Evolutionary conservation across 75 land plant species (phyloP), one percentile per base, ranked within the genome.

Genomic region (Isoetes taiwanensis): DNA sequence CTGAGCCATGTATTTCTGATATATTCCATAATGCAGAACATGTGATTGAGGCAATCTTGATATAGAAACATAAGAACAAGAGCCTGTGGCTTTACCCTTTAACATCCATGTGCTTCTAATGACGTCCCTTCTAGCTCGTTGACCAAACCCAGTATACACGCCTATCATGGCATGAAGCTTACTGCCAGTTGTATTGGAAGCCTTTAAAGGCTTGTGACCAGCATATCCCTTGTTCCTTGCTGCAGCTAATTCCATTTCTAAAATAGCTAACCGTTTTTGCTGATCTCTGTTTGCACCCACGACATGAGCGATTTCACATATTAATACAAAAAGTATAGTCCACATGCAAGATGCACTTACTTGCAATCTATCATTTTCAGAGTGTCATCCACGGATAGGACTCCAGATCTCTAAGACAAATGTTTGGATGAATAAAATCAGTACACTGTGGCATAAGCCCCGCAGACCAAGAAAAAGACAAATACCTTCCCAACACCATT

Each of bases 91-190:
- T 63, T 42, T 32, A 93, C 98, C 98, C 76, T 37, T 81, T 4
- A 95, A 81, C 72, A 88, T 77, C 98, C 90, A 88, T 23, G 78
- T 81, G 0, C 74, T 79, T 30, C 98, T 62, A 33, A 81, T 80
- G 4, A 61, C 43, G 40, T 81, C 80, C 10, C 98, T 71, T 30
- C 72, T 74, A 59, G 72, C 60, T 4, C 39, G 79, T 54, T 84
- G 68, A 6, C 96, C 90, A 80, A 87, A 93, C 17, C 83, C 83
- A 41, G 96, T 88, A 30, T 79, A 74, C 72, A 88, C 78, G 43
- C 98, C 98, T 43, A 93, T 82, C 16, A 93, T 95, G 41, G 88
- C 98, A 66, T 79, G 78, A 56, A 72, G 58, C 65, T 71, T 77
- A 33, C 63, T 55, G 2, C 52, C 73, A 48, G 79, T 63, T 12